Evolutionary conservation across 208 protist species (phyloP).

Genomic region (Acanthamoeba sp.): DNA sequence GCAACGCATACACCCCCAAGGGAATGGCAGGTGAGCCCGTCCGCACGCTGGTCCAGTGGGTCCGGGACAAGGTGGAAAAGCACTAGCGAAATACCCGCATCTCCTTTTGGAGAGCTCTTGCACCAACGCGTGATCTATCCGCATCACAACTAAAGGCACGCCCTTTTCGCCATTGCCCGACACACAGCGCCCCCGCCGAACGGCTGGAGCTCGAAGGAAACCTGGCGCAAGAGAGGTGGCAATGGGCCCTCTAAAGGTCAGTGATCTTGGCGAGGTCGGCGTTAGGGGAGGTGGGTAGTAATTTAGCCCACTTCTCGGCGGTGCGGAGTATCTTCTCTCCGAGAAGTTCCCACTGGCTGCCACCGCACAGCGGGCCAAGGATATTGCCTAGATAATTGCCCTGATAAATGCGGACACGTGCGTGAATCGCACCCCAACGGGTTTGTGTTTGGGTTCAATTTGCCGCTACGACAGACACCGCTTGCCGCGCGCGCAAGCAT

Average conservation of each 20-base stretch:
- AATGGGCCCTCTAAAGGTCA: too few relatives aligned
- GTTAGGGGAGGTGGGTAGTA: too few relatives aligned
- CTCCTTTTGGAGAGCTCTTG: too few relatives aligned
- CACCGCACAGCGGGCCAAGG: not conserved
- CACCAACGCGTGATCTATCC: too few relatives aligned
- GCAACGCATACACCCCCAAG: constrained; percentile 75
- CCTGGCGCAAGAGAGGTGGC: too few relatives aligned
- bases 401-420: not conserved
- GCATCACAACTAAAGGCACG: too few relatives aligned
- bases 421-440: not conserved
- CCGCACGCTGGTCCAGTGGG: constrained; percentile 77
- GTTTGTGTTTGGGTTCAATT: not conserved
- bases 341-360: not conserved
- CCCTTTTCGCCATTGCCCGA: too few relatives aligned
- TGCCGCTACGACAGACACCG: not conserved
- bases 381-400: not conserved
- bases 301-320: constrained; percentile 1
- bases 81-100: not conserved
- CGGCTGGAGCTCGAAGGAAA: too few relatives aligned
- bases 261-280: too few relatives aligned
- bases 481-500: not conserved
- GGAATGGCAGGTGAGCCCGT: constrained; percentile 84
- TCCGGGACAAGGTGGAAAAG: not conserved
- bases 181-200: too few relatives aligned
- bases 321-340: not conserved